Evolutionary conservation across 169 alveolate species (phyloP).

Genomic region (Cryptosporidium xiaoi): DNA sequence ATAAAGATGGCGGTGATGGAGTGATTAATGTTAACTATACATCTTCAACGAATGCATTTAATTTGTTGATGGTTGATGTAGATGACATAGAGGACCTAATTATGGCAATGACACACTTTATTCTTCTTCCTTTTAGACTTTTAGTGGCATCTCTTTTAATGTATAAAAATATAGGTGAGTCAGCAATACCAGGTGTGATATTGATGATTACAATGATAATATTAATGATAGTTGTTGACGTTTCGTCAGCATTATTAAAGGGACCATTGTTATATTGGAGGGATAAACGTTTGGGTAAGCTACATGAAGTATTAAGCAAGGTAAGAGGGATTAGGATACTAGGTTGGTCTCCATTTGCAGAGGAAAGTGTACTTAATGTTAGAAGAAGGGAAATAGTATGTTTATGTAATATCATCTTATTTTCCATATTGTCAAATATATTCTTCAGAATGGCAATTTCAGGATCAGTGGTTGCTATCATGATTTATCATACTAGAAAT

Average conservation of each 20-base stretch:
- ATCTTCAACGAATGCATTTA: conserved; percentile 49
- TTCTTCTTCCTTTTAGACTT: conserved; percentile 53
- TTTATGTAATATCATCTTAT: conserved; percentile 27
- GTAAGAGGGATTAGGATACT: conserved; percentile 42
- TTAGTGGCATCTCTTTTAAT: conserved; percentile 50
- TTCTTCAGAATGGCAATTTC: conserved; percentile 65
- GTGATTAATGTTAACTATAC: conserved; percentile 4
- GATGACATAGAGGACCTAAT: conserved; percentile 66
- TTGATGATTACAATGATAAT: conserved; percentile 41
- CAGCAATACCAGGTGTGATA: conserved; percentile 73
- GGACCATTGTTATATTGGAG: conserved; percentile 62
- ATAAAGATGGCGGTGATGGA: neutral
- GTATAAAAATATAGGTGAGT: conserved; percentile 48
- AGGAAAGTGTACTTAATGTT: conserved; percentile 34
- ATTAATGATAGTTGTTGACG: conserved; percentile 44
- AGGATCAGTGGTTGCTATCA: conserved; percentile 70
- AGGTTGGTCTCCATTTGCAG: conserved; percentile 68
- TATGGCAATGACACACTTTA: conserved; percentile 63
- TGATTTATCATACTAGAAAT: conserved; percentile 29
- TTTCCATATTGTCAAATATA: conserved; percentile 30
- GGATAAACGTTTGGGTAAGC: conserved; percentile 44
- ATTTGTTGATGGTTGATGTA: conserved; percentile 65
- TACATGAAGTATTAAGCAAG: conserved; percentile 45
- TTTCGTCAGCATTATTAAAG: conserved; percentile 36
- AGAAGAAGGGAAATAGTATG: conserved; percentile 25